Evolutionary conservation across 108 stramenopile species (phyloP), one percentile per base, ranked within the genome.

Genomic region (Nitzschia sp.): DNA sequence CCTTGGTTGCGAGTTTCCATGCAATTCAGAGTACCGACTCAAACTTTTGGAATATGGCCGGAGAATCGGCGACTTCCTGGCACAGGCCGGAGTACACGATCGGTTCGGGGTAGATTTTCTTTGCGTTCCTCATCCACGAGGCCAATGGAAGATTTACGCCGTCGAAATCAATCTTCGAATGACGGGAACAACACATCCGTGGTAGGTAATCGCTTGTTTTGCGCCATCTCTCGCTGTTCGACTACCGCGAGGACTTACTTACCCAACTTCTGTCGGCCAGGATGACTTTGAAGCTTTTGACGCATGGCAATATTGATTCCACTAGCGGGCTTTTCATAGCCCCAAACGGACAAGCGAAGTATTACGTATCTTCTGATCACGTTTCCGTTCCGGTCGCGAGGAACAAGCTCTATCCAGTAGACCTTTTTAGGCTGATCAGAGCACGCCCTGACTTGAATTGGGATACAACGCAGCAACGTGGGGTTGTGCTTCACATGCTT

Each of bases 141-240:
- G 49, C 5, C 13, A 17, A 4, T 51, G 49, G 49, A 19, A 17
- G 21, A 51, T 51, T 19, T 23, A 23, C 4, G 49, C 49, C 21
- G 49, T 51, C 21, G 49, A 51, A 19, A 51, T 51, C 49, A 51
- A 51, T 19, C 49, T 51, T 17, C 49, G 49, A 17, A 51, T 51
- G 19, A 51, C 49, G 21, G 49, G 49, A n/a, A 51, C 49, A 51
- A 51, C 49, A 19, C 49, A 51, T 51, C 49, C 49, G 11, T 51
- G 49, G 49, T 51, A 51, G 4, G 49, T 42, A 42, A 8, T n/a
- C n/a, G n/a, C n/a, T n/a, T 42, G 38, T 42, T 42, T 42, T 13
- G 38, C 13, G 38, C 38, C n/a, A n/a, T n/a, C n/a, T n/a, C n/a
- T n/a, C n/a, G n/a, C n/a, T 42, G 6, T 42, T 42, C 13, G 38